Base-by-base conservation (phyloP, 2,329 filamentous ascomycete genomes). In the Xylaria polymorpha region DNA sequence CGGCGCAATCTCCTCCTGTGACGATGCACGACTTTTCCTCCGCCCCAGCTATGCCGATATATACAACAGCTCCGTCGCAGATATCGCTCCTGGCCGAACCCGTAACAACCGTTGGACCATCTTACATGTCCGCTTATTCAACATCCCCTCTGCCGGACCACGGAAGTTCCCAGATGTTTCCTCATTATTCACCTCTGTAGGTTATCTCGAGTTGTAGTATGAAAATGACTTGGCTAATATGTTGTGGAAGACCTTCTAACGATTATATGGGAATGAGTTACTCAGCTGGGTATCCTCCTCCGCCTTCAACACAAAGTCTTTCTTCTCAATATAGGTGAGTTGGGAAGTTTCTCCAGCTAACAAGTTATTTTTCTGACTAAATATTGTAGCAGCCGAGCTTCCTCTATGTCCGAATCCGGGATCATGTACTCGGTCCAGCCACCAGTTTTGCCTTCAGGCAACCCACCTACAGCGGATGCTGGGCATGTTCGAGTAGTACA, bases 401-500 rank as follows among this genome's bases (percentile, higher is more conserved):
- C 82, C 10, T 79, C 82, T 3, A 76, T 85, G 71, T 81, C 80
- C 53, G 84, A 85, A 29, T 64, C 77, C 6, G 73, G 73, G 46
- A 78, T 85, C 71, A 81, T 85, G 78, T 86, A 86, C 72, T 80
- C 82, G 29, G 79, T 84, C 15, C 81, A 75, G 59, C 70, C 72
- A 63, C 79, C 65, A 69, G 78, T 76, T 58, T 76, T 84, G 59
- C 73, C 80, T n/a, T 76, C 80, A 25, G 79, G 80, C 48, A 77
- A 68, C 55, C 70, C 77, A 68, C 66, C 76, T 48, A 71, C 74
- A 72, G 79, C 82, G 71, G 81, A 83, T 71, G 79, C 80, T 44
- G 78, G 83, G 51, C 83, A 89, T 72, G 89, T 93, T 46, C 86
- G 92, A 68, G 88, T 94, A 18, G 86, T 94, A 20, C 91, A 92